These are phyloP conservation scores for Pseudogymnoascus verrucosus DNA, from an alignment of 2,329 filamentous ascomycete species.

Conservation along the genomic window DNA sequence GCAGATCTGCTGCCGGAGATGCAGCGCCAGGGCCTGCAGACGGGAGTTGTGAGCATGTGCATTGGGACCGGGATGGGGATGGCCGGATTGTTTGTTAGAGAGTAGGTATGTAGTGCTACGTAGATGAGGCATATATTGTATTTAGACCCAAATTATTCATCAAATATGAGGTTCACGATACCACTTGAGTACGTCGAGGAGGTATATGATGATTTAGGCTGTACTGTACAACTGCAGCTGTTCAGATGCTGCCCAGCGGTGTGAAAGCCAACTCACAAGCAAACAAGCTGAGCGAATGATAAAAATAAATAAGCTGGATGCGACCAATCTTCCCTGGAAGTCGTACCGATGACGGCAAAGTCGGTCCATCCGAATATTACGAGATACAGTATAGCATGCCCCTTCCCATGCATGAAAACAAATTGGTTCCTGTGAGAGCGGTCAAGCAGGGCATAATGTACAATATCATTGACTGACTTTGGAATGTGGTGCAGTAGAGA, in stretches of 20 bases:
- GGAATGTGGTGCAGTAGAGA: too few species aligned
- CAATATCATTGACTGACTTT: too few species aligned
- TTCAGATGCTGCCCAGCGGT: background rate
- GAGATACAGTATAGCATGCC: background rate
- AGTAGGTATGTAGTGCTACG: constrained; percentile 34
- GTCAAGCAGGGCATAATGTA: background rate
- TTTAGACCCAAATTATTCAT: background rate
- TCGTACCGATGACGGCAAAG: background rate
- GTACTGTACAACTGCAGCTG: background rate
- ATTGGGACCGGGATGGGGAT: constrained; percentile 76
- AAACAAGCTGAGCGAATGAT: background rate
- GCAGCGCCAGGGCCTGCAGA: constrained; percentile 57
- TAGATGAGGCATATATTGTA: constrained; percentile 6
- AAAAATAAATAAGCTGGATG: background rate
- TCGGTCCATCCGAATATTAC: background rate
- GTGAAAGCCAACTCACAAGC: background rate
- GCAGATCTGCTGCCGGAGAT: constrained; percentile 57
- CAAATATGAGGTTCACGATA: background rate
- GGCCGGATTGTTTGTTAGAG: constrained; percentile 58
- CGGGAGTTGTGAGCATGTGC: constrained; percentile 90
- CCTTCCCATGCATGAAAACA: constrained; percentile 1
- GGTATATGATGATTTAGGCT: background rate
- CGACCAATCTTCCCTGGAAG: background rate
- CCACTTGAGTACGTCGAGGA: background rate
- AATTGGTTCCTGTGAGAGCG: background rate